Conservation (phyloP, 2,329 filamentous ascomycete species). For the Fusarium nurragi region DNA sequence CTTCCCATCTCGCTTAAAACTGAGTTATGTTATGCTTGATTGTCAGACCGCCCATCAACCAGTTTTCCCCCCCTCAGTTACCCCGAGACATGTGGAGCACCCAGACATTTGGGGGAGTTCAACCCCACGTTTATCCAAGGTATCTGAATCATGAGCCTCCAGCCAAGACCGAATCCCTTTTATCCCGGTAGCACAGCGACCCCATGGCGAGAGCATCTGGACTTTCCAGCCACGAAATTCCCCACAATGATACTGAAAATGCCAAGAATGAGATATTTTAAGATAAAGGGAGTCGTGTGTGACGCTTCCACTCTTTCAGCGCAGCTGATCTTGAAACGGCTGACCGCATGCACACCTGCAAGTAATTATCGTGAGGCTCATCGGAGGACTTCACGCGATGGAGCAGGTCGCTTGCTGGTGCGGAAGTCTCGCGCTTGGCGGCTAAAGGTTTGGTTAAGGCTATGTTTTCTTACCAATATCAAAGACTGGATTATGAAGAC, state of each 20-base stretch:
- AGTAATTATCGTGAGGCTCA: not conserved
- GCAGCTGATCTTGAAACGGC: not conserved
- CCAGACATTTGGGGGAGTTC: not conserved
- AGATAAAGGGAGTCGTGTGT: not conserved
- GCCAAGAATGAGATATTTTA: slow-evolving; percentile 10
- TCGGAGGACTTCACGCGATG: not conserved
- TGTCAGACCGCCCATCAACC: not conserved
- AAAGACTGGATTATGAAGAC: too few species aligned
- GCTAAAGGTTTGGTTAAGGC: too few species aligned
- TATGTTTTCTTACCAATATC: too few species aligned
- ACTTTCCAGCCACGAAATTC: not conserved
- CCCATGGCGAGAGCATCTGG: too few species aligned
- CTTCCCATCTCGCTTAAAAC: not conserved
- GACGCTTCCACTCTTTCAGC: not conserved
- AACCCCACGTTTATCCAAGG: slow-evolving; percentile 1
- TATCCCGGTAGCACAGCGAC: not conserved
- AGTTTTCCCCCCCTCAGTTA: not conserved
- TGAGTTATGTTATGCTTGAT: not conserved
- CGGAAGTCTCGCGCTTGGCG: slow-evolving; percentile 1
- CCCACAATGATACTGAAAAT: not conserved
- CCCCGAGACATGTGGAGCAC: not conserved
- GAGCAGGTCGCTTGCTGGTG: not conserved
- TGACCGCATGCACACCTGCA: not conserved
- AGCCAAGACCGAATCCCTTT: not conserved
- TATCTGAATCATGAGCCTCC: slow-evolving; percentile 6